These are phyloP conservation scores for Dionaea muscipula DNA, from an alignment of 179 eudicot genomes.

Conservation along the genomic window DNA sequence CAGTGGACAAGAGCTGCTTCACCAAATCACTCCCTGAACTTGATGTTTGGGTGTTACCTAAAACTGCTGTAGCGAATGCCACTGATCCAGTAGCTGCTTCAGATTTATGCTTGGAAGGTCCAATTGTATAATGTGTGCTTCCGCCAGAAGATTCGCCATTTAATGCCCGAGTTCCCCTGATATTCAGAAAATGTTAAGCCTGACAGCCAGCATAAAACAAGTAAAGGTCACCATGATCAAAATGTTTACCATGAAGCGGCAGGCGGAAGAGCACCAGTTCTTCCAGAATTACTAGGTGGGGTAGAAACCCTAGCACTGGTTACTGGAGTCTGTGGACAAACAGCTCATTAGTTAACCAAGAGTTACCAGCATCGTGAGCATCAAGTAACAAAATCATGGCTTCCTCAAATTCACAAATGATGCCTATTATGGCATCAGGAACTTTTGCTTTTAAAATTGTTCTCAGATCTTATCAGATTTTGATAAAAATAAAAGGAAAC, in stretches of 20 bases:
- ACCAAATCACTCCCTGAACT: slow-evolving; percentile 22
- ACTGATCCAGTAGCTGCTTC: slow-evolving; percentile 26
- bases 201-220: slow-evolving; percentile 1
- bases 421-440: too few species aligned
- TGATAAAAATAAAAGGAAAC: too few species aligned
- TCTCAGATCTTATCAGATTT: too few species aligned
- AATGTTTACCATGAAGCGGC: slow-evolving; percentile 68
- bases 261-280: slow-evolving; percentile 60
- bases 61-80: slow-evolving; percentile 28
- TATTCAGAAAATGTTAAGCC: slow-evolving; percentile 1
- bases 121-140: slow-evolving; percentile 36
- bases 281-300: slow-evolving; percentile 57
- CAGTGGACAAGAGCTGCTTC: slow-evolving; percentile 24
- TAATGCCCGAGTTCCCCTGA: slow-evolving; percentile 68
- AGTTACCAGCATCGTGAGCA: not conserved
- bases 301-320: slow-evolving; percentile 37
- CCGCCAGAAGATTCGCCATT: slow-evolving; percentile 30
- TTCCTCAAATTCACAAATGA: too few species aligned
- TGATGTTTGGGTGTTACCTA: slow-evolving; percentile 19
- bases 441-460: too few species aligned
- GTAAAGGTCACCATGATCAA: not conserved
- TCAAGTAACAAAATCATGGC: too few species aligned
- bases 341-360: slow-evolving; percentile 8
- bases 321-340: slow-evolving; percentile 22
- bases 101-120: slow-evolving; percentile 36